Evolutionary conservation across 108 stramenopile species (phyloP), one percentile per base, ranked within the genome.

Genomic region (Mediolabrus comicus): DNA sequence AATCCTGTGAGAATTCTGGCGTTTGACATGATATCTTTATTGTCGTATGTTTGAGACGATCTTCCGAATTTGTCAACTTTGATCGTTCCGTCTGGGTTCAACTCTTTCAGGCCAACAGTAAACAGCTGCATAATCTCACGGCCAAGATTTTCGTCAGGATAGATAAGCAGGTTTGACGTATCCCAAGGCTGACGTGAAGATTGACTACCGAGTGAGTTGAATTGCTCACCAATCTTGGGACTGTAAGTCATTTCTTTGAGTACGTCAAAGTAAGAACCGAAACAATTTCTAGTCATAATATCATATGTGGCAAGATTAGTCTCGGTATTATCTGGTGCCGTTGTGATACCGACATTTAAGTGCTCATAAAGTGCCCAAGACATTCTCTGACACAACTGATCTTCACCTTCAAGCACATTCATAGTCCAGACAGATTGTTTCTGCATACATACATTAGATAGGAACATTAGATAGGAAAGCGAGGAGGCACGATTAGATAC

Each of bases 301-400:
- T 89, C 88, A 61, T 87, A 89, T 8, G 65, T 80, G 17, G 69
- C 46, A 10, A 75, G 43, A 71, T 75, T 83, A 9, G 54, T 65
- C 57, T 77, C 76, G 8, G 76, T 77, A 31, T 77, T 77, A 27
- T 77, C 76, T 3, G 76, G 76, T 7, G 62, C 63, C 2, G 76
- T 69, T n/a, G 76, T 71, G 1, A 61, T 70, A 30, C 76, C 76
- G 14, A 77, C 76, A 33, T 77, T 70, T 25, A 90, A 58, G 28
- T 87, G 77, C 54, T 92, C 89, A 26, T 83, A 75, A 13, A 95
- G 60, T 0, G 86, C 87, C 88, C 89, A 91, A 13, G 92, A 87
- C 53, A 92, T 76, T 3, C 90, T 67, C 56, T 91, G 87, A 32
- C 92, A 77, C 8, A 94, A 52, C 71, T 81, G 75, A 35, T 75